Base-by-base conservation (phyloP, 2,329 filamentous ascomycete species). In the Alternaria gansuensis region DNA sequence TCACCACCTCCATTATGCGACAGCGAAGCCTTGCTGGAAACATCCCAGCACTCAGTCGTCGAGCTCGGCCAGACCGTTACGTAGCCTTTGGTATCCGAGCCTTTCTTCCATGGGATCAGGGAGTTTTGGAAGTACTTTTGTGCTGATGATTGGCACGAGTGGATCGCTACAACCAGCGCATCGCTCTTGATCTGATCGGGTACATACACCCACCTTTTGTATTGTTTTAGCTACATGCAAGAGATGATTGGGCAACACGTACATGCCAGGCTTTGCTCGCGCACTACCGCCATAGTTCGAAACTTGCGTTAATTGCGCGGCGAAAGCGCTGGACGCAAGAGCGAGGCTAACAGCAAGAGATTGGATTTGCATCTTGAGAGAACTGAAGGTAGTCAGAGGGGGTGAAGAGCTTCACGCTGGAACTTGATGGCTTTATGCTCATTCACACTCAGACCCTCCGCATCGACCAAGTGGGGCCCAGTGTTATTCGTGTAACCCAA, bases 1-100 rank as follows among this genome's bases (percentile, higher is more conserved):
- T 88, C 83, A 3, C 84, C 84, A 23, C 85, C 85, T 7, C 84
- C 85, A 54, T 84, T 79, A 65, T 86, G 85, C 3, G 80, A 83
- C 2, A 88, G 78, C 0, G 84, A 80, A 9, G 79, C 79, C 37
- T 79, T 79, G 9, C 82, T 85, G 5, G 83, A 84, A 2, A 87
- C 84, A 57, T 88, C 86, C 85, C 85, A 88, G 75, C 86, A 88
- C 31, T 73, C 65, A 1, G 70, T 73, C 10, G 71, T 72, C 5
- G 70, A 71, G 44, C 63, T 67, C 24, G 72, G 72, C 70, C 71
- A 74, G 3, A 74, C 68, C 26, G 69, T 70, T 8, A 73, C 63
- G 49, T 74, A 74, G 10, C 72, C 71, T 54, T 74, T 74, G 9
- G 56, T 43, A 33, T 74, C 72, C 1, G 70, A 72, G 14, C 70